These are phyloP conservation scores for Babesia microti DNA, from an alignment of 169 alveolate species.

Conservation along the genomic window DNA sequence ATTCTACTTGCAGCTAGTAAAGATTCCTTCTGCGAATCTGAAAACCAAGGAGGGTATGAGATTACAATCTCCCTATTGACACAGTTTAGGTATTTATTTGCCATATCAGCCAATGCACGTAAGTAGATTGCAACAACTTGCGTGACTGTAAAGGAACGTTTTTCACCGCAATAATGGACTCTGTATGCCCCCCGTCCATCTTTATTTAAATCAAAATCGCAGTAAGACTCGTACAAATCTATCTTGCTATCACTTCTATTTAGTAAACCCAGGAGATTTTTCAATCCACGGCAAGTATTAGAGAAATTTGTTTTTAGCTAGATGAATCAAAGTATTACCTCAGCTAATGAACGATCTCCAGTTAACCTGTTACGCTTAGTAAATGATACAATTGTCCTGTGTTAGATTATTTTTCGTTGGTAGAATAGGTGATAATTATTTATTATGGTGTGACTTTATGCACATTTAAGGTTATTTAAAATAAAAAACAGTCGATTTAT, in stretches of 20 bases:
- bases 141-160: slow-evolving; percentile 64
- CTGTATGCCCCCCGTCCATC: slow-evolving; percentile 56
- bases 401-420: slow-evolving; percentile 1
- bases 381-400: slow-evolving; percentile 71
- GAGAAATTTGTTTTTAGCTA: slow-evolving; percentile 66
- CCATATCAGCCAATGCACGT: slow-evolving; percentile 58
- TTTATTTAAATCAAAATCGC: slow-evolving; percentile 57
- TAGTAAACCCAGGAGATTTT: slow-evolving; percentile 71
- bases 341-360: slow-evolving; percentile 83
- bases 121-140: slow-evolving; percentile 76
- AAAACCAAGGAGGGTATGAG: slow-evolving; percentile 79
- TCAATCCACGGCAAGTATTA: slow-evolving; percentile 78
- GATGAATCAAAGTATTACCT: slow-evolving; percentile 38
- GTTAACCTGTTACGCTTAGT: slow-evolving; percentile 77
- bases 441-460: neutral
- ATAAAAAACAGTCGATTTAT: neutral
- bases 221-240: slow-evolving; percentile 35
- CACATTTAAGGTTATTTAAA: neutral
- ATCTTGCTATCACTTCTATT: slow-evolving; percentile 21
- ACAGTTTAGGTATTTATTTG: slow-evolving; percentile 62
- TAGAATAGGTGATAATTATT: neutral
- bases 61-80: slow-evolving; percentile 69
- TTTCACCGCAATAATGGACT: slow-evolving; percentile 66
- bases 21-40: slow-evolving; percentile 82
- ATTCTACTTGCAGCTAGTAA: slow-evolving; percentile 83